phyloP scores from a whole-genome alignment of 108 stramenopile species.

The Pseudonitzschia multiseries region DNA sequence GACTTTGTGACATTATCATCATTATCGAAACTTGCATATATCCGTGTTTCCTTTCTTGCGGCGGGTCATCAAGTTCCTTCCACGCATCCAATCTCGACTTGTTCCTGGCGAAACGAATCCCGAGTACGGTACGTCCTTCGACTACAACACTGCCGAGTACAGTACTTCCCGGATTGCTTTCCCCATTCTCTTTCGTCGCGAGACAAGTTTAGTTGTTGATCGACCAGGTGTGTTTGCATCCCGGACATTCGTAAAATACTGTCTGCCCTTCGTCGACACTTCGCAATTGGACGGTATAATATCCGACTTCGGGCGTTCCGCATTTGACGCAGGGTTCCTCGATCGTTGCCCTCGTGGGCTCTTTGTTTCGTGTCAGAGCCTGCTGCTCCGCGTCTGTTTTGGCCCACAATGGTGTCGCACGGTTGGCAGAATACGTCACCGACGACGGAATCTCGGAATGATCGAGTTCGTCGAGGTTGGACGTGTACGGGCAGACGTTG shows the following conservation, averaged over 20 bases:
- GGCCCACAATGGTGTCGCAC: slow-evolving; percentile 83
- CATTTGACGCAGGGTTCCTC: slow-evolving; percentile 97
- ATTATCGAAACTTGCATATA: too few relatives aligned
- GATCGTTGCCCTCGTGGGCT: slow-evolving; percentile 86
- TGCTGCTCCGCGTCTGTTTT: slow-evolving; percentile 79
- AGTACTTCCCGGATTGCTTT: too few relatives aligned
- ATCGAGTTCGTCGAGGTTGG: slow-evolving; percentile 63
- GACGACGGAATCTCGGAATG: slow-evolving; percentile 48
- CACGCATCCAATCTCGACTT: too few relatives aligned
- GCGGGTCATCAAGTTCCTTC: too few relatives aligned
- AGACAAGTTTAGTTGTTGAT: slow-evolving; percentile 75
- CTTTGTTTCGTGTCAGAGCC: slow-evolving; percentile 49
- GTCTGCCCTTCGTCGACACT: slow-evolving; percentile 99
- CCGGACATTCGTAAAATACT: slow-evolving; percentile 98
- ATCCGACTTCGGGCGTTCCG: slow-evolving; percentile 87
- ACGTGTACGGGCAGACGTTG: slow-evolving; percentile 62
- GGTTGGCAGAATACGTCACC: slow-evolving; percentile 67
- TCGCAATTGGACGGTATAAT: slow-evolving; percentile 97
- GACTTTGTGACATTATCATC: too few relatives aligned
- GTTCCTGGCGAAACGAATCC: too few relatives aligned
- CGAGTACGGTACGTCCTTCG: too few relatives aligned
- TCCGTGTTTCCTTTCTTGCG: too few relatives aligned
- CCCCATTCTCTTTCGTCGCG: too few relatives aligned
- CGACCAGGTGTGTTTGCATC: slow-evolving; percentile 88
- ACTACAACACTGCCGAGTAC: too few relatives aligned